These are phyloP conservation scores for Barnettozyma vustinii DNA, from an alignment of 805 yeast species.

Conservation along the genomic window DNA sequence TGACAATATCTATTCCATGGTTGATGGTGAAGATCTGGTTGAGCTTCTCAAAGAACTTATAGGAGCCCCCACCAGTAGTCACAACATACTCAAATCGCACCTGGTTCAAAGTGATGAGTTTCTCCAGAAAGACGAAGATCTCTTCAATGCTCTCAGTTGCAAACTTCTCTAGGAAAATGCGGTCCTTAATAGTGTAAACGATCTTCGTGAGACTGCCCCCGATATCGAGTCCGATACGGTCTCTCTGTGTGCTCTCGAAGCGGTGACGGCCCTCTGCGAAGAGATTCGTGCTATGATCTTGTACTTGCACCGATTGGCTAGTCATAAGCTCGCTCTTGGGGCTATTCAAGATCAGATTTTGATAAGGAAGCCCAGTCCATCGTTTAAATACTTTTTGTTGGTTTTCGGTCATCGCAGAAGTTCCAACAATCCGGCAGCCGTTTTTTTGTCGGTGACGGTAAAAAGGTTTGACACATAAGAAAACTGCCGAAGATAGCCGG, in stretches of 20 bases:
- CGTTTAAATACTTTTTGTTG: conserved; percentile 4
- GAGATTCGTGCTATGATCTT: background rate
- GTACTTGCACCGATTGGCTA: conserved; percentile 1
- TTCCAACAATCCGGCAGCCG: conserved; percentile 9
- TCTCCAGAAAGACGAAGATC: conserved; percentile 48
- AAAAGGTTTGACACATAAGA: background rate
- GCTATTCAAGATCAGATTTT: background rate
- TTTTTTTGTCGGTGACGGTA: background rate
- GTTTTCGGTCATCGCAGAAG: conserved; percentile 2
- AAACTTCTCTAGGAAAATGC: conserved; percentile 48
- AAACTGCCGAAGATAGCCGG: background rate
- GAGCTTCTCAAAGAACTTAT: conserved; percentile 71
- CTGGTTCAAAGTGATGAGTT: conserved; percentile 37
- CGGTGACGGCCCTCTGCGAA: background rate
- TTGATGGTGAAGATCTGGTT: conserved; percentile 10
- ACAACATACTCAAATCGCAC: conserved; percentile 48
- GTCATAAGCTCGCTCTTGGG: background rate
- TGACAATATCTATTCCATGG: conserved; percentile 28
- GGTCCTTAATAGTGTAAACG: conserved; percentile 53
- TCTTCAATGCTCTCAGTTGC: conserved; percentile 62
- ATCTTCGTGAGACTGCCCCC: conserved; percentile 94
- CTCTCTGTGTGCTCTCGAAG: background rate
- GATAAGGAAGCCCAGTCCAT: background rate
- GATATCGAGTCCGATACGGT: conserved; percentile 46
- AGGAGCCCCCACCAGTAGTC: conserved; percentile 98